Evolutionary conservation across 345 rosid genomes (phyloP).

Genomic region (Melaleuca quinquenervia): DNA sequence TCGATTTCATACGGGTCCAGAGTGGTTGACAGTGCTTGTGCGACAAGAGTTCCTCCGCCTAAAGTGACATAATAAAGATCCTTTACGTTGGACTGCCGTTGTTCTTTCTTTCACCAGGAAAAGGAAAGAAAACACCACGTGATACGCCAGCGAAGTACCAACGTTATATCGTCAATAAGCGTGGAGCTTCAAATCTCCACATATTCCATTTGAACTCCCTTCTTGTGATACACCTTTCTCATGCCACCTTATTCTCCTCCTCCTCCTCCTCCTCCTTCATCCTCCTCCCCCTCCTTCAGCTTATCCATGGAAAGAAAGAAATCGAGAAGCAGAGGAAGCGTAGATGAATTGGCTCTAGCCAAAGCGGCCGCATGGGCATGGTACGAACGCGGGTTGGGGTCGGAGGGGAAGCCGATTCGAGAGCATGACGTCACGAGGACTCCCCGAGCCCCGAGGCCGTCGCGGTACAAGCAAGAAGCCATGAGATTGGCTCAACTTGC

Average conservation of each 20-base stretch:
- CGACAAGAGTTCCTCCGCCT: neutral
- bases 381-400: constrained; percentile 47
- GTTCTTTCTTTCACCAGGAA: neutral
- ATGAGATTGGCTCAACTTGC: constrained; percentile 6
- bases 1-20: neutral
- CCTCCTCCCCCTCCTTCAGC: neutral
- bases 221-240: neutral
- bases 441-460: constrained; percentile 23
- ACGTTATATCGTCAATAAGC: neutral
- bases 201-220: neutral
- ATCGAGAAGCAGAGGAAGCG: neutral
- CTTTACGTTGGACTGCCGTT: neutral
- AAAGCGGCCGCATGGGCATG: constrained; percentile 98
- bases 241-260: neutral
- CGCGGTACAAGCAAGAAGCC: constrained; percentile 69
- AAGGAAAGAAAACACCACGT: neutral
- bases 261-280: neutral
- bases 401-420: constrained; percentile 28
- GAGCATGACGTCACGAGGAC: constrained; percentile 11
- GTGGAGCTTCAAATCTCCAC: neutral
- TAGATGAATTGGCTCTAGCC: constrained; percentile 28
- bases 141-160: neutral
- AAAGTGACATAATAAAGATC: neutral
- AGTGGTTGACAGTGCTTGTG: neutral
- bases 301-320: constrained; percentile 14